Evolutionary conservation across 352 stramenopile genomes (phyloP), one percentile per base, ranked within the genome.

Genomic region (Blastocystis sp.): DNA sequence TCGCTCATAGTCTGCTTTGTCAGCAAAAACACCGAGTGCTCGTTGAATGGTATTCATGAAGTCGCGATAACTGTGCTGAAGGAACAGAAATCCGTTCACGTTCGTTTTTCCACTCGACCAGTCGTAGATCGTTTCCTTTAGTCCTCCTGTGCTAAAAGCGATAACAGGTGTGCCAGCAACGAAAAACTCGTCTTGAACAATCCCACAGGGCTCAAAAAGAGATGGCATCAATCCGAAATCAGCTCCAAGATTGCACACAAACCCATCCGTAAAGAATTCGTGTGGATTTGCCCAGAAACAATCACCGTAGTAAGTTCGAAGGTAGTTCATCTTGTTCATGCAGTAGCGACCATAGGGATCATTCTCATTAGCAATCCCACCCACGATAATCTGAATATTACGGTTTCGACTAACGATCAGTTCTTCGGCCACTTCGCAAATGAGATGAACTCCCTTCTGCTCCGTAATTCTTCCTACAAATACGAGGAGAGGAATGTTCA

Each of bases 181-280:
- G 56, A 91, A 91, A 82, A 91, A 91, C 45, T 91, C 90, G 39
- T 91, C 85, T 50, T 91, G 90, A 2, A 91, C 90, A 65, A 91
- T 91, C 43, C 90, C 90, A 34, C 89, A 90, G 2, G 90, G 90
- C 70, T 91, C 90, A 56, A 91, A 91, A 30, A 91, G 63, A 5
- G 90, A 91, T 4, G 90, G 90, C 90, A 91, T 91, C 34, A 91
- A 55, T 45, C 90, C 65, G 66, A 91, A 91, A 62, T 91, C 90
- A 18, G 62, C 66, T 11, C 68, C 90, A 24, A 91, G 81, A 70
- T 91, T 91, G 41, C 90, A 90, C 41, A 91, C 54, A 45, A 76
- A 69, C 9, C 90, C 90, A 68, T 91, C 90, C 3, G 79, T 91
- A 56, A 91, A 91, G 79, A 91, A 91, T n/a, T 88, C 81, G 59